phyloP scores from a whole-genome alignment of 352 stramenopile species.

The Globisporangium yorkense region DNA sequence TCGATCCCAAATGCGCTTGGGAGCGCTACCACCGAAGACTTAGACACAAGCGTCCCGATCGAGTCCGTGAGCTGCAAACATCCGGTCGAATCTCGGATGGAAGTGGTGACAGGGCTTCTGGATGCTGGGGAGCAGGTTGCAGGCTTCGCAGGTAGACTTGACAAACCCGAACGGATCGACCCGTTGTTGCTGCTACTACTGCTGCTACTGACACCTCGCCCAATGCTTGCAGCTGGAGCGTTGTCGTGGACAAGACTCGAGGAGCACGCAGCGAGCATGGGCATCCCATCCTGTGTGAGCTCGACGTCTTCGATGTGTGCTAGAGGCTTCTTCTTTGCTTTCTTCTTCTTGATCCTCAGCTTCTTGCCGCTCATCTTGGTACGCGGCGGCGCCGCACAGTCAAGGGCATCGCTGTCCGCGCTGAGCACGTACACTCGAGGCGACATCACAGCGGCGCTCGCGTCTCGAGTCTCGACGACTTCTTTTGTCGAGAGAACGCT shows the following conservation, averaged over 20 bases:
- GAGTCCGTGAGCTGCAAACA: constrained; percentile 10
- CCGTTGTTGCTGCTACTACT: constrained; percentile 4
- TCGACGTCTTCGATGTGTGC: neutral
- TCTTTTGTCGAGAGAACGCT: neutral
- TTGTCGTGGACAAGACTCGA: neutral
- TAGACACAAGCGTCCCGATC: constrained; percentile 9
- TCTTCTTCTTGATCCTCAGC: constrained; percentile 23
- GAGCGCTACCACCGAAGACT: constrained; percentile 20
- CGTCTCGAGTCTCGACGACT: neutral
- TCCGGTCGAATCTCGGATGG: neutral
- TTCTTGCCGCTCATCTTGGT: constrained; percentile 34
- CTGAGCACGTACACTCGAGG: constrained; percentile 1
- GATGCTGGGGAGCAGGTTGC: neutral
- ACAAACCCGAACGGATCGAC: neutral
- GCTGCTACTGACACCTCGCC: constrained; percentile 1
- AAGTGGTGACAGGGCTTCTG: too few relatives aligned
- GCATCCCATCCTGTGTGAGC: constrained; percentile 3
- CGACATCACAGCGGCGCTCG: neutral
- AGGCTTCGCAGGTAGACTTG: neutral
- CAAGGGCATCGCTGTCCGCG: neutral
- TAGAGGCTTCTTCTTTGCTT: constrained; percentile 1
- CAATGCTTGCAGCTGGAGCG: neutral
- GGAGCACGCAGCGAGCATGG: neutral
- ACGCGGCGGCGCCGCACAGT: constrained; percentile 8
- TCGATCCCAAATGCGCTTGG: constrained; percentile 7